phyloP scores from a whole-genome alignment of 331 rosid genomes.

The Acacia concinna region DNA sequence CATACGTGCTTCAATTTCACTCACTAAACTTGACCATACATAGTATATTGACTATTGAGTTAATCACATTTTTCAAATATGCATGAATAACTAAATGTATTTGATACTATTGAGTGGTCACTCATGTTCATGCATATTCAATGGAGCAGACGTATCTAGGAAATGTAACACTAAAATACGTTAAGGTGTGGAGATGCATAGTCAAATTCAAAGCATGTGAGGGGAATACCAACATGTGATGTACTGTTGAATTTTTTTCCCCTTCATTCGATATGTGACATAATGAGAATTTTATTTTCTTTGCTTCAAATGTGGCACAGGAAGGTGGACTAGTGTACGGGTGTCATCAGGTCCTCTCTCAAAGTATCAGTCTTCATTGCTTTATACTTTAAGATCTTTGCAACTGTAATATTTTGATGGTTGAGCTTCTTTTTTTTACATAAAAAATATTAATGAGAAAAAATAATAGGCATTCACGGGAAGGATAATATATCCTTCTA shows the following conservation, averaged over 20 bases:
- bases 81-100: not conserved
- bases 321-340: slow-evolving; percentile 13
- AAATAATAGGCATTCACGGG: not conserved
- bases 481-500: not conserved
- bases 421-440: not conserved
- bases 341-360: slow-evolving; percentile 6
- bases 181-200: not conserved
- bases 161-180: not conserved
- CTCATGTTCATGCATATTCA: not conserved
- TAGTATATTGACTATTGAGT: not conserved
- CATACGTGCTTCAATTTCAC: not conserved
- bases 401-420: not conserved
- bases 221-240: not conserved
- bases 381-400: not conserved
- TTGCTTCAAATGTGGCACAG: slow-evolving; percentile 3
- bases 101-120: not conserved
- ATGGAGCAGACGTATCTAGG: too few relatives aligned
- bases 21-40: not conserved
- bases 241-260: too few relatives aligned
- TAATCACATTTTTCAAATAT: not conserved
- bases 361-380: not conserved
- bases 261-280: not conserved
- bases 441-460: not conserved
- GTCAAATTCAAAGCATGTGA: not conserved
- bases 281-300: not conserved